Conservation (phyloP, 1,284 basidiomycete species). For the Cutaneotrichosporon sp. region DNA sequence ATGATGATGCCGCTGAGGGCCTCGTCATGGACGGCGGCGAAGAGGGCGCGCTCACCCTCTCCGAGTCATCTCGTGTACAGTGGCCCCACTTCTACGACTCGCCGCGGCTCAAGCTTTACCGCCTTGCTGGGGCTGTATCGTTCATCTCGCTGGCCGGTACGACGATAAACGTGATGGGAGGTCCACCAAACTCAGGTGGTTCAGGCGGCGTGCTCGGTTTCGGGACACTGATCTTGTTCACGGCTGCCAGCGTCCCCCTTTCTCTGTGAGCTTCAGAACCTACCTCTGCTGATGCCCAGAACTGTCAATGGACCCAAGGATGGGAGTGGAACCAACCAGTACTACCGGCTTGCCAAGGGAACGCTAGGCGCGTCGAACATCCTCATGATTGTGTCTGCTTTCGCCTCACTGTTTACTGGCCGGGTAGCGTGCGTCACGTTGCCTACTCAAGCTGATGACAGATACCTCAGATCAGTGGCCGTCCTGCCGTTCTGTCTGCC, state of each 20-base stretch:
- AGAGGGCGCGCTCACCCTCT: constrained; percentile 1
- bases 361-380: too few relatives aligned
- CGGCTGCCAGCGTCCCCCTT: too few relatives aligned
- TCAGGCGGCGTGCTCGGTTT: too few relatives aligned
- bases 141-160: not conserved
- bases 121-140: not conserved
- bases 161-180: not conserved
- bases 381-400: too few relatives aligned
- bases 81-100: constrained; percentile 4
- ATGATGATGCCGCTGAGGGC: not conserved
- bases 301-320: too few relatives aligned
- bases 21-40: constrained; percentile 3
- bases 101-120: not conserved
- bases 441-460: not conserved
- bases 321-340: too few relatives aligned
- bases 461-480: not conserved
- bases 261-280: too few relatives aligned
- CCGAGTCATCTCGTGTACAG: too few relatives aligned
- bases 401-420: too few relatives aligned
- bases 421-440: not conserved
- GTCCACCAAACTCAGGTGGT: not conserved
- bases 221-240: too few relatives aligned
- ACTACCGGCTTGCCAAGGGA: too few relatives aligned
- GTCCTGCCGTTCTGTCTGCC: not conserved
- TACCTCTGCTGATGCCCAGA: too few relatives aligned